Percentiles rank a stretch among this genome's conserved stretches.
Conservation (phyloP, 108 stramenopile species). For the Nannochloropsis salina region DNA sequence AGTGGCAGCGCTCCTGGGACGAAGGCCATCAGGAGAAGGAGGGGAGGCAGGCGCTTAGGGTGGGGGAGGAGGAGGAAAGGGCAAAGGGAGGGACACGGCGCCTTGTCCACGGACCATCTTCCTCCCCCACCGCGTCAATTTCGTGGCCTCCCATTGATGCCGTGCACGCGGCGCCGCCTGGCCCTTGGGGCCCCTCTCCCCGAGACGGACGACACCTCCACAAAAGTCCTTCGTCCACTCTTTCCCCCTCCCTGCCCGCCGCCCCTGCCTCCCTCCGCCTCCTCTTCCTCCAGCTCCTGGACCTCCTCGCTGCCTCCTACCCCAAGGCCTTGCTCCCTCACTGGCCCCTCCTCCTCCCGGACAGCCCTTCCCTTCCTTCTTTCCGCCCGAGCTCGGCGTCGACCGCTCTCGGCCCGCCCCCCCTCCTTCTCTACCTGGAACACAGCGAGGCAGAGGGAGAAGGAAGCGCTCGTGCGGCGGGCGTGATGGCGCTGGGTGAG, state of each 20-base stretch:
- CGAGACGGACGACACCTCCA: not conserved
- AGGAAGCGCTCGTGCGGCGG: not conserved
- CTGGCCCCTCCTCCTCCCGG: not conserved
- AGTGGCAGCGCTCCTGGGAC: too few relatives aligned
- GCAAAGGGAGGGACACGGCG: not conserved
- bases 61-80: too few relatives aligned
- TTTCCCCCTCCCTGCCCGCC: not conserved
- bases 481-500: not conserved
- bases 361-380: not conserved
- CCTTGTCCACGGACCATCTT: not conserved
- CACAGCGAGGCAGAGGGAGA: not conserved
- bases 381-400: not conserved
- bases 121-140: not conserved
- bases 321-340: not conserved
- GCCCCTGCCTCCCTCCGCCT: not conserved
- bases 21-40: too few relatives aligned
- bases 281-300: not conserved
- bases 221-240: too few relatives aligned
- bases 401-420: not conserved
- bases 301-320: not conserved
- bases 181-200: not conserved
- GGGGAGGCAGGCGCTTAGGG: too few relatives aligned
- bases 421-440: not conserved
- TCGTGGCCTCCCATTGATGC: not conserved
- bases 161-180: not conserved